Base-by-base conservation (phyloP, 2,329 filamentous ascomycete species). In the Penicillium sp. region DNA sequence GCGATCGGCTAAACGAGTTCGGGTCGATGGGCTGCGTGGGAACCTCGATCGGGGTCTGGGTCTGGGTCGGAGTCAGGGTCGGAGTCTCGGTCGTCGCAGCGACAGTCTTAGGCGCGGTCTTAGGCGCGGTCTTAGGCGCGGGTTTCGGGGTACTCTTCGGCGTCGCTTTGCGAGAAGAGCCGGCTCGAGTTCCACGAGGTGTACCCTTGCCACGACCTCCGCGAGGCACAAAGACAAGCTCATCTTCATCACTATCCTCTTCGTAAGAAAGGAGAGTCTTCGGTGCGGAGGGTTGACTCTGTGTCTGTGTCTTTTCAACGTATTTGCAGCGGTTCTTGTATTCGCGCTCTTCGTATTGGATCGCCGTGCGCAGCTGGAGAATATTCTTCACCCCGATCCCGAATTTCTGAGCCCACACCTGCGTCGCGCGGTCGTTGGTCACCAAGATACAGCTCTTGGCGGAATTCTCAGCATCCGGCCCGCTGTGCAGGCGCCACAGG, bases 201-300 rank as follows among this genome's bases (percentile, higher is more conserved):
- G 61, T 41, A 10, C 69, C 62, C 55, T 74, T 75, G 32, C 68
- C 71, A 49, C 69, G 70, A 29, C 71, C 70, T 24, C 72, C 71
- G 20, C 73, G 72, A 21, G 73, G 73, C 23, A 75, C 71, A 50
- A 78, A 78, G 2, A 78, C 75, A 23, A 78, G 64, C 51, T 77
- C 75, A 56, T 78, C 76, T 51, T 78, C 76, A 18, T 78, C 75
- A 30, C 73, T 78, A 12, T 78, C 75, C n/a, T 73, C 74, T 29
- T 78, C 75, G 52, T 78, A 78, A 7, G 75, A 73, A 40, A 78
- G 69, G 5, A 78, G 60, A 4, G 74, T 69, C 58, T 77, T 76
- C 7, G 74, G 71, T 43, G 77, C 72, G 3, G 65, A 12, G 37
- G 26, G 52, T 39, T 46, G 63, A 3, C 59, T 56, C 51, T 72